Percentiles rank a stretch among this genome's conserved stretches.
These are phyloP conservation scores for Scalesia atractyloides DNA, from an alignment of 129 eudicot genomes.

Conservation along the genomic window DNA sequence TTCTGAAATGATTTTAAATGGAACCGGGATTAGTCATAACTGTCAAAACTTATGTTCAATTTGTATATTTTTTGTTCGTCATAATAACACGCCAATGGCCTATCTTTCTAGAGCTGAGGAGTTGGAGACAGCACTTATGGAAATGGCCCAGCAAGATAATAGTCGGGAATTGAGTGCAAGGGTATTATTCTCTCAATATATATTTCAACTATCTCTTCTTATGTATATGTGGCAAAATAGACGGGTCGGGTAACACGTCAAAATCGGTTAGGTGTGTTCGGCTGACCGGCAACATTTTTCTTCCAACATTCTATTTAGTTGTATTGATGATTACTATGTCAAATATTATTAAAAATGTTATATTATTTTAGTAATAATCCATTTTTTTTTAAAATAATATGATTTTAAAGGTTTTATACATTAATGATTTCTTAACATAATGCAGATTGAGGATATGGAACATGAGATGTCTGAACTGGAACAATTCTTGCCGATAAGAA, in stretches of 20 bases:
- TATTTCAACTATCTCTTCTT: constrained; percentile 8
- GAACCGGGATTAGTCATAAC: not conserved
- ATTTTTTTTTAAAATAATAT: not conserved
- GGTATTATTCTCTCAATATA: constrained; percentile 49
- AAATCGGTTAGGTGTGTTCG: not conserved
- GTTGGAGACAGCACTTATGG: constrained; percentile 88
- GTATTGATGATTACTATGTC: not conserved
- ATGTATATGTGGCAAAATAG: constrained; percentile 3
- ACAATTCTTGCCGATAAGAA: constrained; percentile 68
- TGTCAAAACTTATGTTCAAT: constrained; percentile 16
- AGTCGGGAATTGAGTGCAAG: constrained; percentile 73
- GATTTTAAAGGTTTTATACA: not conserved
- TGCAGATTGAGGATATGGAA: constrained; percentile 81
- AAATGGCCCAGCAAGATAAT: constrained; percentile 85
- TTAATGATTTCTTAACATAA: constrained; percentile 12
- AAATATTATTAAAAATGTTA: not conserved
- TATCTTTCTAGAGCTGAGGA: constrained; percentile 75
- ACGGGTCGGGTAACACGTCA: not conserved
- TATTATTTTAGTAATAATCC: not conserved
- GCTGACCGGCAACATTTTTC: not conserved
- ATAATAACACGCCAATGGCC: constrained; percentile 14
- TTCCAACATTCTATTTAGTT: not conserved
- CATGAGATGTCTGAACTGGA: constrained; percentile 64
- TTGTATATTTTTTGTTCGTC: not conserved
- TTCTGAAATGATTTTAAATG: constrained; percentile 20